Percentiles rank a stretch among this genome's conserved stretches.
Evolutionary conservation across 495 filamentous ascomycete species (phyloP).

Genomic region (Clohesyomyces aquaticus): DNA sequence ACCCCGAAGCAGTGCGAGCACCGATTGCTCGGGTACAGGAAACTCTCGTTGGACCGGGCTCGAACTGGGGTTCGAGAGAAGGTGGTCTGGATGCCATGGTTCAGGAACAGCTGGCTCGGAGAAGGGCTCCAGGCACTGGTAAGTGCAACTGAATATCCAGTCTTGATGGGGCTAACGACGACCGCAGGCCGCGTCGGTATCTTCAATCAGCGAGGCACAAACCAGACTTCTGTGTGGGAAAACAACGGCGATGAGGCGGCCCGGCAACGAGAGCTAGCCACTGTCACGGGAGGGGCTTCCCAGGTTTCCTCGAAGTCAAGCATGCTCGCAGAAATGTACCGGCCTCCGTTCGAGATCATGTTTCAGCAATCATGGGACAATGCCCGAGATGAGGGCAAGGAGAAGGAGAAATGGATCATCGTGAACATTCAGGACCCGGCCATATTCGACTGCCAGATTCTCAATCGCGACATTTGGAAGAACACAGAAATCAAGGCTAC

Average conservation of each 20-base stretch:
- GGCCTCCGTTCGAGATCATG: conserved; percentile 89
- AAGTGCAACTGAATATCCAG: neutral
- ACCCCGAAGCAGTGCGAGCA: conserved; percentile 68
- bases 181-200: conserved; percentile 64
- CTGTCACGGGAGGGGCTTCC: conserved; percentile 74
- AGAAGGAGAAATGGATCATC: conserved; percentile 87
- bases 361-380: conserved; percentile 72
- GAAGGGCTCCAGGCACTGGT: conserved; percentile 43
- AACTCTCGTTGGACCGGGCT: conserved; percentile 77
- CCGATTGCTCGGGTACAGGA: conserved; percentile 91
- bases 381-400: conserved; percentile 80
- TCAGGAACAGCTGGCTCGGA: conserved; percentile 65
- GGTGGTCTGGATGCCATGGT: conserved; percentile 67
- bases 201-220: conserved; percentile 75
- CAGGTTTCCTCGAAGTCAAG: conserved; percentile 69
- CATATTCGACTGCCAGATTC: conserved; percentile 86
- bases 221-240: conserved; percentile 71
- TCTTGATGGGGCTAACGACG: neutral
- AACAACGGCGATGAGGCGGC: conserved; percentile 53
- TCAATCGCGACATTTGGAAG: conserved; percentile 97
- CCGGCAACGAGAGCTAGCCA: conserved; percentile 59
- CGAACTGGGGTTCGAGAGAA: conserved; percentile 50
- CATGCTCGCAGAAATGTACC: conserved; percentile 84
- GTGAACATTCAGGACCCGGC: conserved; percentile 93
- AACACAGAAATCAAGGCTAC: conserved; percentile 74